Percentiles rank a stretch among this genome's conserved stretches.
These are phyloP conservation scores for Colletotrichum sp. DNA, from an alignment of 2,329 filamentous ascomycete species.

Conservation along the genomic window DNA sequence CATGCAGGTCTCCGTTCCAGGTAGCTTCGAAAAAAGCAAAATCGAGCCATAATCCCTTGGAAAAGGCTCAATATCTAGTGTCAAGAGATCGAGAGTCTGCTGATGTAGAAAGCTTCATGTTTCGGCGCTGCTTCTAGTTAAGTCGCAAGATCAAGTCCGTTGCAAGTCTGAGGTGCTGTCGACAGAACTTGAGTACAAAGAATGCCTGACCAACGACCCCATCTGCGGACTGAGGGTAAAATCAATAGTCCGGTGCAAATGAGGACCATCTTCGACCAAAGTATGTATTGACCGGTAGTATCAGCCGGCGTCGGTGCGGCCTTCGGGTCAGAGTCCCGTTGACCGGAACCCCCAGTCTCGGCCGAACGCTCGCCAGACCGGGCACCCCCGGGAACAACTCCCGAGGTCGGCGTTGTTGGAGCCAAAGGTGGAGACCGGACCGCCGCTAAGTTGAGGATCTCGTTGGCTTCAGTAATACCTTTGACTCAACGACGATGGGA, in stretches of 20 bases:
- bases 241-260: background rate
- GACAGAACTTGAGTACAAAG: background rate
- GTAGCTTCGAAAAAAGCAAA: background rate
- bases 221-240: background rate
- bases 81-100: background rate
- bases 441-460: background rate
- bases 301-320: background rate
- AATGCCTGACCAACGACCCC: background rate
- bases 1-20: background rate
- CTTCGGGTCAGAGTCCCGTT: background rate
- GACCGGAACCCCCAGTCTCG: background rate
- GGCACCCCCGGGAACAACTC: background rate
- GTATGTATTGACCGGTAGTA: background rate
- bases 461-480: background rate
- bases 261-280: background rate
- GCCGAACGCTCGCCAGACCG: background rate
- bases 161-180: background rate
- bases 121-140: background rate
- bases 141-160: background rate
- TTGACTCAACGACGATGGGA: background rate
- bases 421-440: background rate
- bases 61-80: background rate
- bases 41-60: background rate
- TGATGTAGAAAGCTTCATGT: background rate
- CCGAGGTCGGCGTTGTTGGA: slow-evolving; percentile 1